A percentile compares a stretch with the other conserved stretches of the same genome.
phyloP scores from a whole-genome alignment of 768 basidiomycete species.

The Pulveroboletus sp. region DNA sequence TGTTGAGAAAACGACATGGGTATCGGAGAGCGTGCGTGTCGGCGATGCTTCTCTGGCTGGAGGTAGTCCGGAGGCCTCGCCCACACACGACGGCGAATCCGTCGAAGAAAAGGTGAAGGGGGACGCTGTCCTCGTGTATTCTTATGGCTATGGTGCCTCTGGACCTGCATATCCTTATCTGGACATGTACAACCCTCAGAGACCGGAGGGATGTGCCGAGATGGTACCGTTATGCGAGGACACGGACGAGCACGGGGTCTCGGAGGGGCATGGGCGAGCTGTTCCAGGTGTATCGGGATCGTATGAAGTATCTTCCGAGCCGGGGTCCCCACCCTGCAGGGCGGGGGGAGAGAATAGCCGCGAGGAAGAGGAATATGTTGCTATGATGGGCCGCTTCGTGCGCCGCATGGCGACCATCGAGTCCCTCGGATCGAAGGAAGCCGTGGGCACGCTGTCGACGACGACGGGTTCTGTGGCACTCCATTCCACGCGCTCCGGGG shows the following conservation, averaged over 20 bases:
- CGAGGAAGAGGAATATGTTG: conserved; percentile 39
- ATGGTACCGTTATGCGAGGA: conserved; percentile 4
- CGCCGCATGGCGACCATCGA: conserved; percentile 81
- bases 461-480: conserved; percentile 28
- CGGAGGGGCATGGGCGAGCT: neutral
- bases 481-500: conserved; percentile 24
- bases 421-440: conserved; percentile 65
- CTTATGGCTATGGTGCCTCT: conserved; percentile 28
- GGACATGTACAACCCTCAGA: conserved; percentile 27
- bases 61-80: conserved; percentile 1
- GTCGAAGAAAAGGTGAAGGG: conserved; percentile 2
- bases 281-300: conserved; percentile 1
- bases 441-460: conserved; percentile 24
- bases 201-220: conserved; percentile 1
- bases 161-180: conserved; percentile 29
- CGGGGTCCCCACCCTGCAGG: conserved; percentile 9
- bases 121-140: conserved; percentile 9
- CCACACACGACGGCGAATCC: conserved; percentile 13
- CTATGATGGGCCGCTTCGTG: conserved; percentile 59
- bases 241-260: neutral
- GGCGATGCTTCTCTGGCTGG: conserved; percentile 6
- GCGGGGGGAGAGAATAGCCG: conserved; percentile 5
- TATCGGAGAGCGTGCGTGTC: conserved; percentile 10
- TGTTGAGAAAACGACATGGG: neutral
- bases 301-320: conserved; percentile 13